phyloP scores from a whole-genome alignment of 345 rosid genomes.

The Moricandia arvensis region DNA sequence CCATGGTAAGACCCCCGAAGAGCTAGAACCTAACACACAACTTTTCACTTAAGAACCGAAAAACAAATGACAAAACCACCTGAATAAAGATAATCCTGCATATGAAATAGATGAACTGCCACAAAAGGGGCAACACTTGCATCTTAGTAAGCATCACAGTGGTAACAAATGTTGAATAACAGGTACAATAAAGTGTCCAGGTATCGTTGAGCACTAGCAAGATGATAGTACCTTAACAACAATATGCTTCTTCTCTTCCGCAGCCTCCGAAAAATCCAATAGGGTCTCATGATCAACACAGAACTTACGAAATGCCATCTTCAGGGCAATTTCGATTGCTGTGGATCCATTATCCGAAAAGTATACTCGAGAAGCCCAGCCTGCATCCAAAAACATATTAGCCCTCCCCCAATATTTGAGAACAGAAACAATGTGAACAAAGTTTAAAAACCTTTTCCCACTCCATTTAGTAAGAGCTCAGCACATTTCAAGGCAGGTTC shows the following conservation, averaged over 20 bases:
- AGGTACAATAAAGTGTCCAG: neutral
- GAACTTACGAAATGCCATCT: slow-evolving; percentile 95
- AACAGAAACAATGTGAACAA: slow-evolving; percentile 4
- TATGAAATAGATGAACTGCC: neutral
- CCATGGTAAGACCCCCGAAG: slow-evolving; percentile 96
- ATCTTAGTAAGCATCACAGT: slow-evolving; percentile 6
- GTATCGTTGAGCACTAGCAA: slow-evolving; percentile 8
- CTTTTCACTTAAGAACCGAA: neutral
- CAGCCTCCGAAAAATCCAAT: slow-evolving; percentile 26
- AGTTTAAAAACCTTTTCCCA: slow-evolving; percentile 72
- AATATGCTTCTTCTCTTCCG: slow-evolving; percentile 37
- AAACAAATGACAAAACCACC: neutral
- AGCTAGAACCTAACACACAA: slow-evolving; percentile 60
- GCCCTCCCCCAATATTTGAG: neutral
- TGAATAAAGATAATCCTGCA: neutral
- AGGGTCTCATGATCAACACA: slow-evolving; percentile 56
- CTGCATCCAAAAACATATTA: slow-evolving; percentile 43
- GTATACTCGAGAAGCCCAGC: slow-evolving; percentile 90
- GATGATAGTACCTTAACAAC: slow-evolving; percentile 56
- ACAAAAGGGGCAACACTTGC: neutral
- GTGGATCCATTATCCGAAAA: slow-evolving; percentile 97
- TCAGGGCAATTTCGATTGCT: slow-evolving; percentile 89
- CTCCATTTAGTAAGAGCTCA: slow-evolving; percentile 85
- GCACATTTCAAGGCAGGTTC: slow-evolving; percentile 94
- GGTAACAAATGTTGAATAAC: neutral